Evolutionary conservation across 495 filamentous ascomycete genomes (phyloP).

Genomic region (Collariella sp.): DNA sequence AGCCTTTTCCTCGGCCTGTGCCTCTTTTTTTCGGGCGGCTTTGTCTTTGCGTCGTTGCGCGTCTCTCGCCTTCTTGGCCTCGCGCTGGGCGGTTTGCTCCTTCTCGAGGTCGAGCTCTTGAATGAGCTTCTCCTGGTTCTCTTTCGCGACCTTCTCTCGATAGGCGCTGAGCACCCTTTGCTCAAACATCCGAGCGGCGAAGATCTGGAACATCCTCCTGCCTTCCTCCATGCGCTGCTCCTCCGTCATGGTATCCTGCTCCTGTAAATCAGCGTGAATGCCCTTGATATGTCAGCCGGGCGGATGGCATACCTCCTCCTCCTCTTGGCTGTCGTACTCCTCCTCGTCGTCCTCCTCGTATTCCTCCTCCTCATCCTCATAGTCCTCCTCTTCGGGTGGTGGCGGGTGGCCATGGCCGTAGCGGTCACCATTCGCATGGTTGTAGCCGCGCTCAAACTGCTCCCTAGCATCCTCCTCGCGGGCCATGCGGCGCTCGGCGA

Average conservation of each 20-base stretch:
- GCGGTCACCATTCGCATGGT: constrained; percentile 39
- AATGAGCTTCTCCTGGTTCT: constrained; percentile 84
- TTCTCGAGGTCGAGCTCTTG: constrained; percentile 85
- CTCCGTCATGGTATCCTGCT: constrained; percentile 89
- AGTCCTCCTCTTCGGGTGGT: constrained; percentile 65
- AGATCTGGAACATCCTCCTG: constrained; percentile 98
- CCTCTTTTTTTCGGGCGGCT: constrained; percentile 72
- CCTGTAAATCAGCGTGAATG: constrained; percentile 25
- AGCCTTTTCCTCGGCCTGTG: constrained; percentile 82
- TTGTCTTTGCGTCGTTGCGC: constrained; percentile 90
- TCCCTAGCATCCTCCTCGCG: constrained; percentile 86
- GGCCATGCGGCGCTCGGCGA: constrained; percentile 94
- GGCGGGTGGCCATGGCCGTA: constrained; percentile 41
- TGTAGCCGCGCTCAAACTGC: constrained; percentile 55
- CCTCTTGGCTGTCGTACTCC: constrained; percentile 79
- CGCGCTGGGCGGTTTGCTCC: constrained; percentile 61
- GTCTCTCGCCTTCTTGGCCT: constrained; percentile 88
- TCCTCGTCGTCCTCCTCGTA: constrained; percentile 84
- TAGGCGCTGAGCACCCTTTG: constrained; percentile 96
- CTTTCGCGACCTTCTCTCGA: constrained; percentile 86
- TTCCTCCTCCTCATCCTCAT: constrained; percentile 55
- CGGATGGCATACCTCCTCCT: constrained; percentile 50
- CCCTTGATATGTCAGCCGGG: background rate
- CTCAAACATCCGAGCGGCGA: constrained; percentile 98
- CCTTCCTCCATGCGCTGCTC: constrained; percentile 99